Base-by-base conservation (phyloP, 345 rosid species). In the Acer saccharum region DNA sequence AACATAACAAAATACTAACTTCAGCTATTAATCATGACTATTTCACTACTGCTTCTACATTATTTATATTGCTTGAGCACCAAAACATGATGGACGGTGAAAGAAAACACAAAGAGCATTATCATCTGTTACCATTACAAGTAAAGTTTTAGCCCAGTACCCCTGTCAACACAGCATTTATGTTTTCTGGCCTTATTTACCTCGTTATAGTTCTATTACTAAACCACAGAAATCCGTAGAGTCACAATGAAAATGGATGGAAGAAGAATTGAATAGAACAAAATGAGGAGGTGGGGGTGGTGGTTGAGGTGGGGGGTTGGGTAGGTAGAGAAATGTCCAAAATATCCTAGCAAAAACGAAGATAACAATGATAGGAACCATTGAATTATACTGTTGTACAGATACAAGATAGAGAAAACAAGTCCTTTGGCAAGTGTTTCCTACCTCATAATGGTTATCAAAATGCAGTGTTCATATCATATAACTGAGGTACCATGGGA, bases 381-480 rank as follows among this genome's bases (percentile, higher is more conserved):
- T 46, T 17, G 11, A 16, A 16, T 25, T 10, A 64, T 23, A 62
- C 27, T 10, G 20, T 25, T 10, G 48, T 23, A 63, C 27, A 18
- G 35, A 63, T 10, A 63, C 25, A 63, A 17, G 44, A 63, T 27
- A 18, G 46, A 46, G 10, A 39, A 62, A 39, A 10, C 8, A 6
- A 57, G 64, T 25, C 55, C 21, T 27, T 13, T 4, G 50, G 63
- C 18, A 21, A 29, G 52, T 60, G 21, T 16, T 12, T 20, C 57
- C 39, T 44, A 43, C 58, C 29, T 62, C 35, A 44, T 23, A 32
- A n/a, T 6, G 18, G 27, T 27, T 44, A 20, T 32, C 9, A 11
- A 71, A 10, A 71, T 39, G 32, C 27, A 79, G 23, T 68, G 62
- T 48, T 65, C 43, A 43, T 43, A 27, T 55, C 65, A 66, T 63